phyloP scores from a whole-genome alignment of 768 basidiomycete genomes.

The Amanita molliuscula region DNA sequence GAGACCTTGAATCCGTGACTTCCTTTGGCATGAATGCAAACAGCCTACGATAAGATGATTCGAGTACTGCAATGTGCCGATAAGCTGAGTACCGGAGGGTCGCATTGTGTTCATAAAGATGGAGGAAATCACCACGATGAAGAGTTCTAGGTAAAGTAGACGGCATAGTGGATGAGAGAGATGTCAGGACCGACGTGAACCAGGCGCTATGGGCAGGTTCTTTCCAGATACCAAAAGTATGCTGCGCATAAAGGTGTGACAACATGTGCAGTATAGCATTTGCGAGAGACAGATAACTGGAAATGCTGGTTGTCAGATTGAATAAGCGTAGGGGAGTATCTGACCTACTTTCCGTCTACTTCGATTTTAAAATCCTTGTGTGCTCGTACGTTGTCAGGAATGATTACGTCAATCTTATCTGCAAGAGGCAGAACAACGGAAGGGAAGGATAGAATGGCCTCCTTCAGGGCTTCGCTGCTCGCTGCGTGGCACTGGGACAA shows the following conservation, averaged over 20 bases:
- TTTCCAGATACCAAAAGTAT: conserved; percentile 78
- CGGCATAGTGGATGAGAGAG: conserved; percentile 29
- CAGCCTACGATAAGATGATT: conserved; percentile 45
- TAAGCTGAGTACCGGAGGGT: conserved; percentile 45
- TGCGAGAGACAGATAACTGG: conserved; percentile 28
- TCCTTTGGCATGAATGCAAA: conserved; percentile 62
- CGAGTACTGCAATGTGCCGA: conserved; percentile 72
- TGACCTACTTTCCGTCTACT: conserved; percentile 51
- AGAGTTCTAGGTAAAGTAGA: conserved; percentile 24
- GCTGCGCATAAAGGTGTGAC: conserved; percentile 79
- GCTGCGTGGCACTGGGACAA: conserved; percentile 35
- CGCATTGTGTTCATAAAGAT: conserved; percentile 25
- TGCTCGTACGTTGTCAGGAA: conserved; percentile 46
- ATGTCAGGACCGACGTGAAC: conserved; percentile 51
- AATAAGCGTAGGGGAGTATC: neutral
- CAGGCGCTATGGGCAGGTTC: conserved; percentile 49
- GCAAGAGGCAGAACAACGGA: conserved; percentile 73
- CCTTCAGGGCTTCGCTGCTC: conserved; percentile 59
- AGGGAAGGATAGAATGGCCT: conserved; percentile 74
- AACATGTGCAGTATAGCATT: conserved; percentile 61
- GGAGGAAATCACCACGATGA: conserved; percentile 21
- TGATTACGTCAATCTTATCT: conserved; percentile 69
- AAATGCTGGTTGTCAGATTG: neutral
- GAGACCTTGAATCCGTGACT: conserved; percentile 39
- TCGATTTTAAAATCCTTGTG: conserved; percentile 62